phyloP scores from a whole-genome alignment of 2,329 filamentous ascomycete species.

The Colletotrichum sp. region DNA sequence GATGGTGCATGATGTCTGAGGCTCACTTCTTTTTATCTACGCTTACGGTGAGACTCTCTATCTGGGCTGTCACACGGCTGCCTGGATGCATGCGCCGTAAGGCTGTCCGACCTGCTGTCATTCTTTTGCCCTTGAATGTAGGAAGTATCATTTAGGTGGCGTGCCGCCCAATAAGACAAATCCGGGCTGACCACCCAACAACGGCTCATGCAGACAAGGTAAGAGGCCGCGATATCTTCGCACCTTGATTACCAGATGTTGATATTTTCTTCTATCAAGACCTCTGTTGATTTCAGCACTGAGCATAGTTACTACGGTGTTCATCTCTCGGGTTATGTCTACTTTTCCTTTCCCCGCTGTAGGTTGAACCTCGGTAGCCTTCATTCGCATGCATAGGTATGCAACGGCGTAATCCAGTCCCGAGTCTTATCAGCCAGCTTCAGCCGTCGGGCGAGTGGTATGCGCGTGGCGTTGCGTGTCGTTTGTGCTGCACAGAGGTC shows the following conservation, averaged over 20 bases:
- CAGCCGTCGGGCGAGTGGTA: not conserved
- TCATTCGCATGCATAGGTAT: rapidly evolving
- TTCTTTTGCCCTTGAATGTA: not conserved
- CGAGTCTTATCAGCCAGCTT: not conserved
- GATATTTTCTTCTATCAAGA: not conserved
- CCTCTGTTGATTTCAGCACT: not conserved
- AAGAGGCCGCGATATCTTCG: not conserved
- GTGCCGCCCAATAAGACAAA: not conserved
- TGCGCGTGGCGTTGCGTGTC: not conserved
- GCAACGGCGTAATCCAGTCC: not conserved
- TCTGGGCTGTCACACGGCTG: not conserved
- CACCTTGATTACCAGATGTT: not conserved
- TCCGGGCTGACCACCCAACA: not conserved
- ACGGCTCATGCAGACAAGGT: not conserved
- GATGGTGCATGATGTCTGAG: not conserved
- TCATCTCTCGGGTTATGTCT: not conserved
- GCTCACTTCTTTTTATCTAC: not conserved
- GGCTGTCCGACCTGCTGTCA: not conserved
- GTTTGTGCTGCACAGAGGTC: not conserved
- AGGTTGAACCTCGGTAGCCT: rapidly evolving
- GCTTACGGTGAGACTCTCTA: not conserved
- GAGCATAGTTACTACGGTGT: not conserved
- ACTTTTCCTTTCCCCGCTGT: rapidly evolving
- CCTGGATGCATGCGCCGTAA: not conserved
- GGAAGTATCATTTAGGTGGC: not conserved